Evolutionary conservation across 2,329 filamentous ascomycete genomes (phyloP).

Genomic region (Hirsutella thompsonii): DNA sequence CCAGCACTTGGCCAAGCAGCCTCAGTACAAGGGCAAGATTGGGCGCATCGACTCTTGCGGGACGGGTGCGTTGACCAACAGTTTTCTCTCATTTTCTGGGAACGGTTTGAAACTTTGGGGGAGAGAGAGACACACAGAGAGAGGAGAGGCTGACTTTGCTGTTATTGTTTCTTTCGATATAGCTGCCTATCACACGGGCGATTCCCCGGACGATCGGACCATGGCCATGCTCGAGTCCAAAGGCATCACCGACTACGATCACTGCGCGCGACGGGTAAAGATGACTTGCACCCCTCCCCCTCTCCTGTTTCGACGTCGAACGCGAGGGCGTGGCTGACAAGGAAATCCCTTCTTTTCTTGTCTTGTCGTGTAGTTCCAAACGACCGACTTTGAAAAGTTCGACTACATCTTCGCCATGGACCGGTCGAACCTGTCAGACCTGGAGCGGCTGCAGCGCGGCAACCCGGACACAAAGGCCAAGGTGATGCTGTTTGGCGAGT

Average conservation of each 20-base stretch:
- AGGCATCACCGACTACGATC: constrained; percentile 64
- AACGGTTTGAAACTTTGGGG: too few species aligned
- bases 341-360: too few species aligned
- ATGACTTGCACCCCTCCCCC: not conserved
- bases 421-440: constrained; percentile 59
- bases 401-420: constrained; percentile 98
- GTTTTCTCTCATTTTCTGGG: too few species aligned
- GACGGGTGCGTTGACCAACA: constrained; percentile 41
- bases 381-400: constrained; percentile 68
- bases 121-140: too few species aligned
- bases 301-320: too few species aligned
- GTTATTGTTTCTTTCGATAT: not conserved
- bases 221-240: constrained; percentile 64
- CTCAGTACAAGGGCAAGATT: constrained; percentile 47
- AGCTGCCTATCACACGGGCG: constrained; percentile 73
- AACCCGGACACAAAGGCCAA: constrained; percentile 46
- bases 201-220: constrained; percentile 69
- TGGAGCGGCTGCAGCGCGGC: constrained; percentile 46
- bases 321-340: too few species aligned
- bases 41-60: constrained; percentile 74
- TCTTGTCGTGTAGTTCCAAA: constrained; percentile 28
- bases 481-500: constrained; percentile 77
- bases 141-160: not conserved
- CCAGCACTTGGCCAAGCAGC: constrained; percentile 51
- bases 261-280: constrained; percentile 61